Percentiles rank a stretch among this genome's conserved stretches.
Conservation (phyloP, 345 rosid genomes). For the Sonneratia caseolaris region DNA sequence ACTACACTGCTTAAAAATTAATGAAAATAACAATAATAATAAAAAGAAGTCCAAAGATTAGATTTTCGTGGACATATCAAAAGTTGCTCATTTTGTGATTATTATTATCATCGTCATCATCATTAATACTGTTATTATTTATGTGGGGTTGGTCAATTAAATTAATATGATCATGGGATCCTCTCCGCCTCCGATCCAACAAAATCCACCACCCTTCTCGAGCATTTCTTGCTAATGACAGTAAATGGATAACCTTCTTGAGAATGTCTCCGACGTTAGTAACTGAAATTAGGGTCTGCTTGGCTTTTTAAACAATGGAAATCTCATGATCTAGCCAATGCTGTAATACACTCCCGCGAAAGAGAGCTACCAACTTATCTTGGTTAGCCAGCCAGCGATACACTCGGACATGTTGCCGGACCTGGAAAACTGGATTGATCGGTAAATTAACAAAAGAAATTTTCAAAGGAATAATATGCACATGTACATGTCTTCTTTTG, state of each 20-base stretch:
- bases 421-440: too few species aligned
- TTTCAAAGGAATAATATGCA: neutral
- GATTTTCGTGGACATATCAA: too few species aligned
- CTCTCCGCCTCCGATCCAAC: neutral
- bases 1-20: too few species aligned
- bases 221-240: neutral
- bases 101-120: too few species aligned
- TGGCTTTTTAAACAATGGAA: neutral
- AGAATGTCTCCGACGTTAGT: conserved; percentile 8
- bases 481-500: neutral
- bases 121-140: neutral
- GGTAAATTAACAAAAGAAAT: too few species aligned
- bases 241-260: neutral
- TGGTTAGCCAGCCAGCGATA: too few species aligned
- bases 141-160: neutral
- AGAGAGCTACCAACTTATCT: neutral
- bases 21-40: too few species aligned
- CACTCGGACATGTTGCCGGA: too few species aligned
- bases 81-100: too few species aligned
- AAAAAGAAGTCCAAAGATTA: too few species aligned
- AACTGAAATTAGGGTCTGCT: conserved; percentile 1
- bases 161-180: neutral
- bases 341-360: neutral
- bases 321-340: too few species aligned
- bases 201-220: neutral